Evolutionary conservation across 768 basidiomycete genomes (phyloP), one percentile per base, ranked within the genome.

Genomic region (Boletus pseudopeckii): DNA sequence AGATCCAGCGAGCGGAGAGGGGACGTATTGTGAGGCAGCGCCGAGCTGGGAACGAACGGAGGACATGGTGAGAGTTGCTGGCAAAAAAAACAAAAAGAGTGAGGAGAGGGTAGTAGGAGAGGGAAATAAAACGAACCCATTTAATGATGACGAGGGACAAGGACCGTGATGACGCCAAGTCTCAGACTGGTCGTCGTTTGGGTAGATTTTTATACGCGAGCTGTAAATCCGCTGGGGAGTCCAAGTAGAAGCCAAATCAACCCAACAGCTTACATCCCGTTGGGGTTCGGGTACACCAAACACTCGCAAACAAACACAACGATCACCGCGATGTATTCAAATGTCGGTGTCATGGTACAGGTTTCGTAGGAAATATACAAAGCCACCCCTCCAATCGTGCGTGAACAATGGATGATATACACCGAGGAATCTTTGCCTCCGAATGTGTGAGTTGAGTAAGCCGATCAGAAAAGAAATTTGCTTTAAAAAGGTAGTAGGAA

Each of bases 1-100:
- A 9, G 77, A 60, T 55, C 67, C 73, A 54, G 85, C 84, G 52
- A 86, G 78, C 0, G 88, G 85, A 6, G 86, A 88, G 5, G 86
- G 80, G 45, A 84, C 75, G 57, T 75, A 64, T 41, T 82, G 81
- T 10, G 68, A 39, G 0, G 66, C 55, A 9, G 62, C 53, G 39
- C 62, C 50, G 17, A 70, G 59, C 52, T 61, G 64, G 6, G 66
- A 52, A 14, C 64, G 63, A 39, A 71, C 30, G 7, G 67, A 33
- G 40, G 80, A 73, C 62, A 80, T 71, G 33, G 79, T 63, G 61
- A 82, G 68, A 46, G 77, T 70, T 34, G 78, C 77, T 76, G 55
- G 22, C 11, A 36, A 22, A 45, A 38, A 18, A 15, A 2, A 15
- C 1, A 32, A 18, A 14, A 17, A 2, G 18, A 4, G 54, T 43